Percentiles rank a stretch among this genome's conserved stretches.
These are phyloP conservation scores for Boletus insuetus DNA, from an alignment of 768 basidiomycete genomes.

Conservation along the genomic window DNA sequence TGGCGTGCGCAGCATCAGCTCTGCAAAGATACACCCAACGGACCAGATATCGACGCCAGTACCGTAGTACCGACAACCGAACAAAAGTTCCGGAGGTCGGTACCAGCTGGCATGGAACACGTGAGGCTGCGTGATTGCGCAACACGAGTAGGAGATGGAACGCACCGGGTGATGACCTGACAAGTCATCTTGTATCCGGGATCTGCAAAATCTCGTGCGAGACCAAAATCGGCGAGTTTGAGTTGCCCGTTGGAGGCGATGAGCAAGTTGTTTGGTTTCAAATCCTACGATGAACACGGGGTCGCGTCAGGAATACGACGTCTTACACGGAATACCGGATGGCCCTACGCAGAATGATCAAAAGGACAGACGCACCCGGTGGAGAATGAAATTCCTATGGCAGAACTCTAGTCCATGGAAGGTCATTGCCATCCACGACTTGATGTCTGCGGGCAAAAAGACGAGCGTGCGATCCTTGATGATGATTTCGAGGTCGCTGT, in stretches of 20 bases:
- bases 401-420: slow-evolving; percentile 98
- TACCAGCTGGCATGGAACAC: slow-evolving; percentile 76
- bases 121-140: background rate
- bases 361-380: slow-evolving; percentile 62
- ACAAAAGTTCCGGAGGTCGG: slow-evolving; percentile 92
- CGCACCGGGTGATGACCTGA: slow-evolving; percentile 94
- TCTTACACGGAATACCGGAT: background rate
- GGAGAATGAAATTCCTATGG: slow-evolving; percentile 90
- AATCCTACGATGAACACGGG: slow-evolving; percentile 56
- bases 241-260: slow-evolving; percentile 87
- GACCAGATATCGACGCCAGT: slow-evolving; percentile 96
- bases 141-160: slow-evolving; percentile 5
- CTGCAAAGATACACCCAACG: slow-evolving; percentile 96
- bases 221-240: slow-evolving; percentile 98
- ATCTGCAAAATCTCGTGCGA: slow-evolving; percentile 94
- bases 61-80: slow-evolving; percentile 87
- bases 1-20: slow-evolving; percentile 93
- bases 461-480: slow-evolving; percentile 92
- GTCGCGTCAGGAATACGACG: slow-evolving; percentile 11
- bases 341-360: slow-evolving; percentile 10
- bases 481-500: slow-evolving; percentile 94
- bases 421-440: slow-evolving; percentile 99
- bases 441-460: slow-evolving; percentile 94
- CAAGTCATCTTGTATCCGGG: slow-evolving; percentile 96
- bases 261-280: slow-evolving; percentile 98